Base-by-base conservation (phyloP, 345 rosid genomes). In the Lepidium aucheri region DNA sequence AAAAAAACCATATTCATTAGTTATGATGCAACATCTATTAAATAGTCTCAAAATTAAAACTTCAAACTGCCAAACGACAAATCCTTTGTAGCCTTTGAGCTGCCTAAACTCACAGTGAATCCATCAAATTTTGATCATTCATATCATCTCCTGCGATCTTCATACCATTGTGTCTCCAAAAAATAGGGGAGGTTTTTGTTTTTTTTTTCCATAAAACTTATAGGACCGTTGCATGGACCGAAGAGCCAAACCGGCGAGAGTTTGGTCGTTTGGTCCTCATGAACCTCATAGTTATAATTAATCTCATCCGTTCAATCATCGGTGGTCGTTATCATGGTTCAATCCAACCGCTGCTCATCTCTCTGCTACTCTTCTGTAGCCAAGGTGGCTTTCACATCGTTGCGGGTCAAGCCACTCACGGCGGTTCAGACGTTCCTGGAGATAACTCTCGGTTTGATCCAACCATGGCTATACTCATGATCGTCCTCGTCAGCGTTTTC, bases 381-480 rank as follows among this genome's bases (percentile, higher is more conserved):
- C 40, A 47, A 1, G 60, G 32, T 0, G 61, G 61, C 7, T 20
- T 20, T 38, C 33, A 39, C 0, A 0, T 56, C 8, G 74, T 47
- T 8, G 44, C 72, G 3, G 84, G 72, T 10, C 74, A 83, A 45
- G 40, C 42, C 63, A 11, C 57, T 66, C 6, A 56, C 72, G 14
- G 45, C 2, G 42, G 18, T 26, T 66, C 72, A 17, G 73, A 67
- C 9, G 33, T 14, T 8, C 3, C 54, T 8, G 57, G 13, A 24
- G 22, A 47, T 14, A 52, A 43, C 17, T 60, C 76, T 1, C 32
- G 13, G 8, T 86, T 86, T 64, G 84, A 83, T 64, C 89, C 90
- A 2, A 62, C 84, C 40, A 75, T 89, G 85, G 86, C 87, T 2
- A 63, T 85, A 13, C 77, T 91, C 63, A 85, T 85, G 87, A 77